Base-by-base conservation (phyloP, 257 asterid genomes). In the Verbena officinalis region DNA sequence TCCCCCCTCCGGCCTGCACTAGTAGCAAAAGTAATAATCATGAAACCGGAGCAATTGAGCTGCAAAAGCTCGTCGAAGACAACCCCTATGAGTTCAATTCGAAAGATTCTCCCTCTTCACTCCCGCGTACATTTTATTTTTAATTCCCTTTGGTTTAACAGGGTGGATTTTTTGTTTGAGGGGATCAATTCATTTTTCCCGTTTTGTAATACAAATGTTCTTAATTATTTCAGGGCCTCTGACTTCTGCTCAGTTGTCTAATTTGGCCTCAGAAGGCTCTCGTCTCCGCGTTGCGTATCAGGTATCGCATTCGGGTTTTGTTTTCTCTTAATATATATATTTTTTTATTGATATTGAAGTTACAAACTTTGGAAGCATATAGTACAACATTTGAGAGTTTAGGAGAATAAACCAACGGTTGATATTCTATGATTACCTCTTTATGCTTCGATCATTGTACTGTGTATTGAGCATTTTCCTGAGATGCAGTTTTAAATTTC, bases 221-320 rank as follows among this genome's bases (percentile, higher is more conserved):
- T 27, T 27, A 27, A 31, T 58, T 67, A 23, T 44, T 73, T 75
- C 68, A 94, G 97, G 90, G 81, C 98, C 99, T 22, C 67, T 94
- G 53, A 91, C 99, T 8, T 88, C 99, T 16, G 96, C 93, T 23
- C 80, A 75, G 33, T 65, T 94, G 68, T 80, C 90, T 5, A 88
- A 83, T 66, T 71, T 83, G 84, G 77, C 86, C 7, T 55, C 91
- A 3, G 91, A 80, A 72, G 98, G 99, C 45, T 68, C 96, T 80
- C 86, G 81, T 60, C 91, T 94, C 46, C 99, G 99, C 30, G 99
- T 94, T 59, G 98, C 99, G 5, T 94, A 94, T 81, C 99, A 94
- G 99, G 99, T 93, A 64, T 57, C 52, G 33, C 64, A 15, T 54
- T 23, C 11, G 44, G 34, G 22, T 39, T 16, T 34, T 34, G 9